phyloP scores from a whole-genome alignment of 345 rosid species.

The Populus nigra region DNA sequence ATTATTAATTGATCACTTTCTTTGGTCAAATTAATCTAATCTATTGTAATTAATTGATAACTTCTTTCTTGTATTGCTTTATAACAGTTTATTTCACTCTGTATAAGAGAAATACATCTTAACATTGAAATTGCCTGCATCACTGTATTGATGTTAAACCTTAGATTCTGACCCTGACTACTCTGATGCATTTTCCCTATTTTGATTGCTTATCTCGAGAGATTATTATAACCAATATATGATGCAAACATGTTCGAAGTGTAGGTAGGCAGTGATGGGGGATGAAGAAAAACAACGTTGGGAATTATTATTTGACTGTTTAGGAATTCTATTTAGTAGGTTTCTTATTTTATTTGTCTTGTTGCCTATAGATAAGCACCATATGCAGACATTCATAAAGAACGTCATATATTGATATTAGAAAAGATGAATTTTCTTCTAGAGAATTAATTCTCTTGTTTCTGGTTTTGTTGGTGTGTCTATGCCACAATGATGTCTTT shows the following conservation, averaged over 20 bases:
- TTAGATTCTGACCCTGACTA: neutral
- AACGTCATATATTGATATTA: neutral
- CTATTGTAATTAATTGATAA: neutral
- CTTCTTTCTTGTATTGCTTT: neutral
- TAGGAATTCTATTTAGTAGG: neutral
- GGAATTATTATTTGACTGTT: neutral
- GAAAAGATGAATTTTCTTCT: neutral
- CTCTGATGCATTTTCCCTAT: neutral
- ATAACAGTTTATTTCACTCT: neutral
- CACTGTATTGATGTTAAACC: neutral
- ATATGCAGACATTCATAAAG: neutral
- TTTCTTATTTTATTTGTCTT: neutral
- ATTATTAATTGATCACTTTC: neutral
- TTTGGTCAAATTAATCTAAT: neutral
- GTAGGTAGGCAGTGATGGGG: neutral
- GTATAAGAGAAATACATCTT: neutral
- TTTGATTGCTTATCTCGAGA: neutral
- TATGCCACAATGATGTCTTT: neutral
- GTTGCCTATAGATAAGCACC: neutral
- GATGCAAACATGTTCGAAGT: neutral
- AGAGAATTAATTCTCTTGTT: neutral
- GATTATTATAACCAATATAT: neutral
- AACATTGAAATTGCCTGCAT: neutral
- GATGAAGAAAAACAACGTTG: neutral
- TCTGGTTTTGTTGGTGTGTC: neutral